Conservation (phyloP, 2,329 filamentous ascomycete genomes). For the Apiospora pterosperma region DNA sequence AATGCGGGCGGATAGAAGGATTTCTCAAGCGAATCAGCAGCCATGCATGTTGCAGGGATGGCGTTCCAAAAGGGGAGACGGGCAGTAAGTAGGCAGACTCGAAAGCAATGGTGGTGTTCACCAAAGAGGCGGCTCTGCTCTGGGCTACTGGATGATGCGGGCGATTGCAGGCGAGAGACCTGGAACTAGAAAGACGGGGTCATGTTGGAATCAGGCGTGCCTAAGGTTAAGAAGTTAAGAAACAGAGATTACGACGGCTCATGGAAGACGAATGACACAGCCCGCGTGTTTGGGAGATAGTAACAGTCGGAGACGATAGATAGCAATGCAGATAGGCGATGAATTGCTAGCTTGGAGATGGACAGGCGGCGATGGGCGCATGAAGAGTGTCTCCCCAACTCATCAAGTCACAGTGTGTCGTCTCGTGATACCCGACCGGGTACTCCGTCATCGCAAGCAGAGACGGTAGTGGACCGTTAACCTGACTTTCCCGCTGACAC, state of each 20-base stretch:
- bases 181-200: constrained; percentile 10
- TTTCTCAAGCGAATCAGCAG: neutral
- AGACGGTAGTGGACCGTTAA: neutral
- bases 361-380: neutral
- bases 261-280: neutral
- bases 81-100: neutral
- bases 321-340: neutral
- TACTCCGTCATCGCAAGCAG: constrained; percentile 1
- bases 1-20: neutral
- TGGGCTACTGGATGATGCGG: constrained; percentile 6
- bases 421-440: neutral
- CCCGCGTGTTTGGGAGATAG: neutral
- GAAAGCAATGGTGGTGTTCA: neutral
- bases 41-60: neutral
- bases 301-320: neutral
- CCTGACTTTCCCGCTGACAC: constrained; percentile 1
- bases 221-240: neutral
- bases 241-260: neutral
- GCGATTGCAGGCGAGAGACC: constrained; percentile 8
- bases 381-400: neutral
- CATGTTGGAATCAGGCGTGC: constrained; percentile 6
- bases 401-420: constrained; percentile 1
- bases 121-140: constrained; percentile 10
- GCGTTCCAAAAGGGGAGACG: neutral
- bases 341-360: neutral